phyloP scores from a whole-genome alignment of 495 filamentous ascomycete genomes.

The Clavariopsis aquatica region DNA sequence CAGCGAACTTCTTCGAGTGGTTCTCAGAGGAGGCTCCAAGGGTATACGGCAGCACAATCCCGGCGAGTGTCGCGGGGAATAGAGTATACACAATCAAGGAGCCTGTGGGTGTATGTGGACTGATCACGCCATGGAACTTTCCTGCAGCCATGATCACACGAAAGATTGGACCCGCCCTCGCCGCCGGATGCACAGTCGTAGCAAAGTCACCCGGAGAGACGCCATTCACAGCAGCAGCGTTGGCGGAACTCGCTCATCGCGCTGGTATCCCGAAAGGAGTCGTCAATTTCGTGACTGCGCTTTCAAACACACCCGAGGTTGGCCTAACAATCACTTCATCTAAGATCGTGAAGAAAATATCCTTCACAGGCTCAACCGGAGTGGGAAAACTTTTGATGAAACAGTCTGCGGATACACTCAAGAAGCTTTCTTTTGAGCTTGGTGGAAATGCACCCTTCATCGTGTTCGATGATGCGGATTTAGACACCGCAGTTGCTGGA shows the following conservation, averaged over 20 bases:
- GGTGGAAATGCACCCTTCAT: conserved; percentile 76
- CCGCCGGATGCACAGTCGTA: conserved; percentile 63
- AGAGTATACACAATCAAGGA: conserved; percentile 54
- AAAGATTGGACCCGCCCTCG: conserved; percentile 54
- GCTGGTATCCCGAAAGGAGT: conserved; percentile 63
- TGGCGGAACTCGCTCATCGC: conserved; percentile 59
- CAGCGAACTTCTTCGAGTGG: conserved; percentile 76
- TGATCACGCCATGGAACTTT: conserved; percentile 77
- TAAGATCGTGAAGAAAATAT: conserved; percentile 66
- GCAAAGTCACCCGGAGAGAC: conserved; percentile 69
- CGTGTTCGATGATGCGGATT: conserved; percentile 72
- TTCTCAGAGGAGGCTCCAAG: conserved; percentile 75
- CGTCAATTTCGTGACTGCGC: conserved; percentile 60
- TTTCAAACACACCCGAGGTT: conserved; percentile 64
- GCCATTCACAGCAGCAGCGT: conserved; percentile 57
- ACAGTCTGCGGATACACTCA: conserved; percentile 62
- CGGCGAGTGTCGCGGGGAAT: conserved; percentile 48
- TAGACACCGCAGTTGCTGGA: conserved; percentile 61
- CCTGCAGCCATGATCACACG: conserved; percentile 51
- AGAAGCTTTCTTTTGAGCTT: conserved; percentile 72
- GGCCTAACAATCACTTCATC: conserved; percentile 67
- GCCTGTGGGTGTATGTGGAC: conserved; percentile 88
- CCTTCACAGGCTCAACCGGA: conserved; percentile 71
- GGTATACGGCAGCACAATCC: conserved; percentile 71
- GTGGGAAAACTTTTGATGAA: conserved; percentile 64